Percentiles rank a stretch among this genome's conserved stretches.
phyloP scores from a whole-genome alignment of 352 stramenopile species.

The Pythium monospermum region DNA sequence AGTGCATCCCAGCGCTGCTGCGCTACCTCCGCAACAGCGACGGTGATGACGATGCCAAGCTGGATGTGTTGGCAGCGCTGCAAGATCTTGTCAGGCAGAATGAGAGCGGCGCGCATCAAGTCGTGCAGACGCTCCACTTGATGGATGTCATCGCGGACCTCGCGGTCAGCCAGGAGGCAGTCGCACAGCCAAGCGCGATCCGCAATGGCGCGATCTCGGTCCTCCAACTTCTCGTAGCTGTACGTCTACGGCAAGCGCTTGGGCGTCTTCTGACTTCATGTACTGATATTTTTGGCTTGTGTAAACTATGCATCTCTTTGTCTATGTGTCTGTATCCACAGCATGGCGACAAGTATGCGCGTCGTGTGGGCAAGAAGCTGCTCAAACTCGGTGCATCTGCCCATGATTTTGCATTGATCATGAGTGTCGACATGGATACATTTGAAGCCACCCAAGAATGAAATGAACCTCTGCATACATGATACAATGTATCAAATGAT shows the following conservation, averaged over 20 bases:
- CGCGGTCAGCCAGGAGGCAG: neutral
- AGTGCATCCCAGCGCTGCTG: conserved; percentile 40
- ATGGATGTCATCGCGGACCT: conserved; percentile 38
- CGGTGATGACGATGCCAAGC: conserved; percentile 41
- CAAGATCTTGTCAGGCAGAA: conserved; percentile 20
- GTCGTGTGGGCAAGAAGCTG: conserved; percentile 32
- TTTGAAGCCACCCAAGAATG: conserved; percentile 7
- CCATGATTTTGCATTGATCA: conserved; percentile 22
- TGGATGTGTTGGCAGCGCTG: conserved; percentile 36
- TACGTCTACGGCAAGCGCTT: conserved; percentile 1
- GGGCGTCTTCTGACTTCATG: neutral
- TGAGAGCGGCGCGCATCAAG: conserved; percentile 19
- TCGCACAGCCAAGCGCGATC: neutral
- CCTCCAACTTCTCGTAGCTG: conserved; percentile 24
- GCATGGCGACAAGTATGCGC: conserved; percentile 20
- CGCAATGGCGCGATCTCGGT: conserved; percentile 16
- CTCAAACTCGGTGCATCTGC: conserved; percentile 18
- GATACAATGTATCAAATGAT: neutral
- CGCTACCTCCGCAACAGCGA: conserved; percentile 27
- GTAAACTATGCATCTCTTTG: too few relatives aligned
- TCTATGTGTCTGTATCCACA: neutral
- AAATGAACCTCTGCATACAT: neutral
- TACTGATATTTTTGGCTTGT: neutral
- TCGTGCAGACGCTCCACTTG: conserved; percentile 53
- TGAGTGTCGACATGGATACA: conserved; percentile 26